These are phyloP conservation scores for Quercus tomentella DNA, from an alignment of 331 rosid genomes.

Conservation along the genomic window DNA sequence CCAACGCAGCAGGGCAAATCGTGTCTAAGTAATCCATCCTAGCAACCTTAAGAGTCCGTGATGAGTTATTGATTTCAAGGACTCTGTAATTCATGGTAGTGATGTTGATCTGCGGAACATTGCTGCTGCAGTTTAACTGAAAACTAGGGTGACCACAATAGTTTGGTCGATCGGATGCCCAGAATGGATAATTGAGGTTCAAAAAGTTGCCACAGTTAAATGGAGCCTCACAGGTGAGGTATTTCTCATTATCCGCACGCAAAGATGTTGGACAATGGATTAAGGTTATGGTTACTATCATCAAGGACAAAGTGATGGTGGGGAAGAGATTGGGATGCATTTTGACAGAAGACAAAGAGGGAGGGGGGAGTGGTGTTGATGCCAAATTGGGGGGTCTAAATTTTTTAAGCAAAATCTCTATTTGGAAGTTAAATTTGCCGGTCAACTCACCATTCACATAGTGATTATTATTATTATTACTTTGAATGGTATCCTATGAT, in stretches of 20 bases:
- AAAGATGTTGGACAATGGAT: not conserved
- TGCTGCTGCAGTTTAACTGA: slow-evolving; percentile 3
- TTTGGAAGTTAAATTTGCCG: too few species aligned
- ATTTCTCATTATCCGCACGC: not conserved
- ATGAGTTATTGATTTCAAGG: not conserved
- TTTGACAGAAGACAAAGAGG: not conserved
- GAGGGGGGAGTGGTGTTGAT: too few species aligned
- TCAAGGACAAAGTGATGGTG: not conserved
- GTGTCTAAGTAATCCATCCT: slow-evolving; percentile 8
- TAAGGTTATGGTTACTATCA: not conserved
- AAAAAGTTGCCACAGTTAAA: not conserved
- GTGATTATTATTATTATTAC: too few species aligned
- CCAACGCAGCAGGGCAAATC: not conserved
- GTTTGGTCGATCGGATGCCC: slow-evolving; percentile 1
- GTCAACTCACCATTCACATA: too few species aligned
- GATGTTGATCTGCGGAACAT: not conserved
- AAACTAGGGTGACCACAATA: slow-evolving; percentile 29
- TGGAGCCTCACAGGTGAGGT: not conserved
- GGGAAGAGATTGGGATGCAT: not conserved
- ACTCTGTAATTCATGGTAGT: not conserved
- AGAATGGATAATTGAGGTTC: slow-evolving; percentile 29
- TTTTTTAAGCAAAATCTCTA: too few species aligned
- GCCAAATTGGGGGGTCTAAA: too few species aligned
- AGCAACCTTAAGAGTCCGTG: slow-evolving; percentile 1
- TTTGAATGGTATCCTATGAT: too few species aligned